Evolutionary conservation across 2,329 filamentous ascomycete species (phyloP).

Genomic region (Botrytis hyacinthi): DNA sequence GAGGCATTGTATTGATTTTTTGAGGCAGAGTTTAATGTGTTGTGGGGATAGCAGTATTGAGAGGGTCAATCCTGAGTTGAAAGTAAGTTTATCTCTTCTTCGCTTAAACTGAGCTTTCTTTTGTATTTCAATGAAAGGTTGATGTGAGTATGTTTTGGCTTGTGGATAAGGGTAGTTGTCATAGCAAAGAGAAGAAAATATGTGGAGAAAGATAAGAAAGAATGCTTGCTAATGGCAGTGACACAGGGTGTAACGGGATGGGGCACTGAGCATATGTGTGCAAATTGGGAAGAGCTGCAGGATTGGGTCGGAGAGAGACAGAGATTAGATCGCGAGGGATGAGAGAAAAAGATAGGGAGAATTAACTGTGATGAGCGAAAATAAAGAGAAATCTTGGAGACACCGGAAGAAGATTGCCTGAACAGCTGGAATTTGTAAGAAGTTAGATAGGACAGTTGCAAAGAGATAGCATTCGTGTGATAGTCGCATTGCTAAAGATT

Average conservation of each 20-base stretch:
- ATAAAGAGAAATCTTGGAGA: not conserved
- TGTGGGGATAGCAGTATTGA: conserved; percentile 23
- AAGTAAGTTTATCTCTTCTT: not conserved
- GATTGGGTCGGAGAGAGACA: conserved; percentile 1
- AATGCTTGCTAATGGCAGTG: not conserved
- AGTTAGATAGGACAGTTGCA: not conserved
- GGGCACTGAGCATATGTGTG: conserved; percentile 7
- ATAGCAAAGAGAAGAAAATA: not conserved
- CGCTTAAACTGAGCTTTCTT: fast-evolving
- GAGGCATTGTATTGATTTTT: conserved; percentile 25
- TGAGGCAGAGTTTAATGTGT: conserved; percentile 27
- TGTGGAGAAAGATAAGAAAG: too few species aligned
- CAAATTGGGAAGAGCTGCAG: conserved; percentile 8
- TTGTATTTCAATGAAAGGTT: not conserved
- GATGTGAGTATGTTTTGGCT: too few species aligned
- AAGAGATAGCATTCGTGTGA: not conserved
- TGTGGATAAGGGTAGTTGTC: fast-evolving
- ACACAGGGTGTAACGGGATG: conserved; percentile 8
- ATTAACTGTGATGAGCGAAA: not conserved
- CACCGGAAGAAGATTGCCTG: not conserved
- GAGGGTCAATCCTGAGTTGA: not conserved
- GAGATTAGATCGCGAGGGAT: not conserved
- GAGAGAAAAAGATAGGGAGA: not conserved
- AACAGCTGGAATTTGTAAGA: not conserved
- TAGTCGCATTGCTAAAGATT: not conserved